Conservation (phyloP, 2,329 filamentous ascomycete species). For the Paraconiothyrium brasiliense region DNA sequence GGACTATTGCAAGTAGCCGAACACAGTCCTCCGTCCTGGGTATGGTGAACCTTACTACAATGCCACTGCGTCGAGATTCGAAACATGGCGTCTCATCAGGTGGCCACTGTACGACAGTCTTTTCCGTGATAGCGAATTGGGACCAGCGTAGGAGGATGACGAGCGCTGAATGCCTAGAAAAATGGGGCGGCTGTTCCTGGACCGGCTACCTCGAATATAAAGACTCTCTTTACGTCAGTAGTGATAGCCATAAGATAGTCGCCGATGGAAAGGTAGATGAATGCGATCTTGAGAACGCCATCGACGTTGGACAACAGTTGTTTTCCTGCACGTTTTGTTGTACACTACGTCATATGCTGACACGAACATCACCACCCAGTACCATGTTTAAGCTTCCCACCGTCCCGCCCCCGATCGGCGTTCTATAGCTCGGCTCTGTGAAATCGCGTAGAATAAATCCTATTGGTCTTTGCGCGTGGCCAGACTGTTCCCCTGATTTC, state of each 20-base stretch:
- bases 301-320: neutral
- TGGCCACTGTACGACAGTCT: too few relatives aligned
- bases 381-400: neutral
- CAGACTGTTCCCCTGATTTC: slow-evolving; percentile 5
- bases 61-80: neutral
- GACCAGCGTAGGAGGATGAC: neutral
- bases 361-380: neutral
- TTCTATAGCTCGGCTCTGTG: neutral
- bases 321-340: neutral
- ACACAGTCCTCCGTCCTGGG: neutral
- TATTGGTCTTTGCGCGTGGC: slow-evolving; percentile 2
- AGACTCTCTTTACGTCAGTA: neutral
- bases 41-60: neutral
- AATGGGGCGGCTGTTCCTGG: neutral
- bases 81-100: neutral
- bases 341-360: slow-evolving; percentile 7
- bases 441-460: neutral
- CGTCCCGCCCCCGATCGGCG: neutral
- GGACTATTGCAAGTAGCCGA: slow-evolving; percentile 20
- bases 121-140: neutral
- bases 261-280: neutral
- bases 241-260: neutral
- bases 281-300: neutral
- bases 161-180: neutral
- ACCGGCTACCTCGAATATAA: neutral